Evolutionary conservation across 2,329 filamentous ascomycete genomes (phyloP).

Genomic region (Cordyceps pruinosa): DNA sequence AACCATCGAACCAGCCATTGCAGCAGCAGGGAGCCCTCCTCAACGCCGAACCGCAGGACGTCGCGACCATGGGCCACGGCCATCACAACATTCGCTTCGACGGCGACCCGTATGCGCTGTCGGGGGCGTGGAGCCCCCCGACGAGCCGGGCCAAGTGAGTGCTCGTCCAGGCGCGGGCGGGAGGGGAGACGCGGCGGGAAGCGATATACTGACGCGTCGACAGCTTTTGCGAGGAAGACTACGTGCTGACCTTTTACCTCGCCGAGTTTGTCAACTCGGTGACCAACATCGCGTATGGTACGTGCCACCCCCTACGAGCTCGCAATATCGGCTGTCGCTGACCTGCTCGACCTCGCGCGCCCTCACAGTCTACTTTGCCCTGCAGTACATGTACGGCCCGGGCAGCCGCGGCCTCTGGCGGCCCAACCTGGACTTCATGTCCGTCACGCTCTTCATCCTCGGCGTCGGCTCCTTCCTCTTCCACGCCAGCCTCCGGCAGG

Average conservation of each 20-base stretch:
- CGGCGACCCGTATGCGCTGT: slow-evolving; percentile 27
- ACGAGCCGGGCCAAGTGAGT: slow-evolving; percentile 33
- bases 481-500: slow-evolving; percentile 38
- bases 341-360: neutral
- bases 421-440: slow-evolving; percentile 33
- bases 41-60: neutral
- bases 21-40: neutral
- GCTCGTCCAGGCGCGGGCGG: neutral
- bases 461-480: slow-evolving; percentile 37
- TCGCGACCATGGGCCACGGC: slow-evolving; percentile 22
- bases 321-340: neutral
- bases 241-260: slow-evolving; percentile 34
- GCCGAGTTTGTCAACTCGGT: slow-evolving; percentile 39
- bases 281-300: slow-evolving; percentile 38
- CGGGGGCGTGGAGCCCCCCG: slow-evolving; percentile 32
- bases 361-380: slow-evolving; percentile 33
- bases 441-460: slow-evolving; percentile 33
- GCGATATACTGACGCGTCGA: slow-evolving; percentile 13
- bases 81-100: slow-evolving; percentile 30
- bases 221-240: slow-evolving; percentile 42
- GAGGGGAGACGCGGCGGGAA: neutral
- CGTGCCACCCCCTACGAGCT: slow-evolving; percentile 29
- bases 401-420: slow-evolving; percentile 24
- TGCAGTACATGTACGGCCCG: slow-evolving; percentile 30
- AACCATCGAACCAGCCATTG: neutral